phyloP scores from a whole-genome alignment of 2,329 filamentous ascomycete species.

The Pseudogymnoascus sp. region DNA sequence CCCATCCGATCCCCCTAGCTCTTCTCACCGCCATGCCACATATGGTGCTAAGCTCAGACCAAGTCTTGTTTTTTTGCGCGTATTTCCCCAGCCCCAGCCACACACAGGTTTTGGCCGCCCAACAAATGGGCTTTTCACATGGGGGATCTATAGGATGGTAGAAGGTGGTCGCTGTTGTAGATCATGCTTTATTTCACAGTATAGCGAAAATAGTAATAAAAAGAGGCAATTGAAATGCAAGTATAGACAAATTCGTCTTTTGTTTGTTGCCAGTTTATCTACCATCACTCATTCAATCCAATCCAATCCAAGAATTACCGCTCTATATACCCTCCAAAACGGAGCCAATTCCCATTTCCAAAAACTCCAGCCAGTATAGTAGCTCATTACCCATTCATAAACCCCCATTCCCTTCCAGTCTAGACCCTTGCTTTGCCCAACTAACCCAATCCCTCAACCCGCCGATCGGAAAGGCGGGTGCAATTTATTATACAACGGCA shows the following conservation, averaged over 20 bases:
- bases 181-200: not conserved
- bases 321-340: not conserved
- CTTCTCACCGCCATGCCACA: not conserved
- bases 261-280: not conserved
- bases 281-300: not conserved
- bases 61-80: not conserved
- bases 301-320: not conserved
- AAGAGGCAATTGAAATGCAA: not conserved
- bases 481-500: not conserved
- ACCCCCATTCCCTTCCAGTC: not conserved
- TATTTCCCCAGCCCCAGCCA: not conserved
- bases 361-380: not conserved
- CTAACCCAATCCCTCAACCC: not conserved
- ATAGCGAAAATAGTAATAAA: not conserved
- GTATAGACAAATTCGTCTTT: not conserved
- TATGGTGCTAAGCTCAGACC: not conserved
- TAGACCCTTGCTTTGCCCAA: not conserved
- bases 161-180: no score
- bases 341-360: not conserved
- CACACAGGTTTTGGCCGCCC: not conserved
- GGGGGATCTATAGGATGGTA: not conserved
- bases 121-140: not conserved
- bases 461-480: not conserved
- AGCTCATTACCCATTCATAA: slow-evolving; percentile 2
- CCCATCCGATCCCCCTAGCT: not conserved